phyloP scores from a whole-genome alignment of 768 basidiomycete genomes.

The Kwoniella mangroviensis region DNA sequence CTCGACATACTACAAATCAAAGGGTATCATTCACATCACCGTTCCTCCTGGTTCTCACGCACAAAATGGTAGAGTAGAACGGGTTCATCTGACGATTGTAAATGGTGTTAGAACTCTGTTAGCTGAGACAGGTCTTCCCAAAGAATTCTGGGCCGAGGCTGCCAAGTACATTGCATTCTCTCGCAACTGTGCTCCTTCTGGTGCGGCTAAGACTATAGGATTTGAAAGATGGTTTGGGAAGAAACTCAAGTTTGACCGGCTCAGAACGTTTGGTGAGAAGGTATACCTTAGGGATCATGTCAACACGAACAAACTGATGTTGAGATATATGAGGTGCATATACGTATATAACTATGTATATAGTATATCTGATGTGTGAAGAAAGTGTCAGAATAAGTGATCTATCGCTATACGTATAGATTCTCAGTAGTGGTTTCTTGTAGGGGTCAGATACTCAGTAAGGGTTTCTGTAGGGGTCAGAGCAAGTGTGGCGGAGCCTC shows the following conservation, averaged over 20 bases:
- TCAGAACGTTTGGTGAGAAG: conserved; percentile 5
- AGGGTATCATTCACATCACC: conserved; percentile 6
- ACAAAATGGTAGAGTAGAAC: conserved; percentile 35
- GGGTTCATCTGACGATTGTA: conserved; percentile 28
- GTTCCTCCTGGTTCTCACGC: conserved; percentile 34
- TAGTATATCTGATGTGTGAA: no score
- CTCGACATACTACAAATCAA: conserved; percentile 4
- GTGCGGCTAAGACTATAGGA: not conserved
- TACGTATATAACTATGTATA: no score
- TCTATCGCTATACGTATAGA: not conserved
- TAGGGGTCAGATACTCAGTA: no score
- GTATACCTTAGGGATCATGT: conserved; percentile 2
- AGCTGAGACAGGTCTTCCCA: conserved; percentile 16
- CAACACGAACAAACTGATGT: no score
- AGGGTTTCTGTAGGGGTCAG: no score
- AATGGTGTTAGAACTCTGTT: conserved; percentile 30
- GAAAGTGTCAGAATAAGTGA: conserved; percentile 4
- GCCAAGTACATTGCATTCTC: conserved; percentile 25
- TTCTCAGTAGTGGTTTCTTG: no score
- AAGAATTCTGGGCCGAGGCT: conserved; percentile 28
- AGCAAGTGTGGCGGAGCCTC: no score
- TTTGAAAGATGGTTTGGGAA: conserved; percentile 16
- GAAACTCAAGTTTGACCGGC: conserved; percentile 16
- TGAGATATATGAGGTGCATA: no score
- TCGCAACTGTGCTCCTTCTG: conserved; percentile 21